A percentile compares a stretch with the other conserved stretches of the same genome.
phyloP scores from a whole-genome alignment of 805 yeast genomes.

The Blastobotrys robertii region DNA sequence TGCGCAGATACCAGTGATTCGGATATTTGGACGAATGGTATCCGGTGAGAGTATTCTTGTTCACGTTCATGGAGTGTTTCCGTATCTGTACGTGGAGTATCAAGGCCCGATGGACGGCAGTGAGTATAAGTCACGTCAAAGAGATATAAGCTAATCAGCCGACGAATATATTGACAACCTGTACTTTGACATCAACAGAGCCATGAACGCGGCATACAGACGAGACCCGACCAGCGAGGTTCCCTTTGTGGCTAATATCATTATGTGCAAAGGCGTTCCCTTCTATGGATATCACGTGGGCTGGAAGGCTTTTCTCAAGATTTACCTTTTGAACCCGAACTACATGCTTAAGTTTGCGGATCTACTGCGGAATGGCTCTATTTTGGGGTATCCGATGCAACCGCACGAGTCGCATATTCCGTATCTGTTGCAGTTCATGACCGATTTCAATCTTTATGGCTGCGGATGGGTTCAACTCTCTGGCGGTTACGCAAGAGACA shows the following conservation, averaged over 20 bases:
- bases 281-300: slow-evolving; percentile 78
- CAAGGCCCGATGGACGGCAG: slow-evolving; percentile 30
- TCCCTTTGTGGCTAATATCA: slow-evolving; percentile 25
- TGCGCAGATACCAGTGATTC: slow-evolving; percentile 54
- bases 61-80: slow-evolving; percentile 79
- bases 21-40: slow-evolving; percentile 65
- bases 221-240: slow-evolving; percentile 11
- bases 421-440: slow-evolving; percentile 59
- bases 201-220: slow-evolving; percentile 20
- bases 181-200: slow-evolving; percentile 18
- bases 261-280: slow-evolving; percentile 61
- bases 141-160: slow-evolving; percentile 5
- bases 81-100: slow-evolving; percentile 66
- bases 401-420: slow-evolving; percentile 80
- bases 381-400: slow-evolving; percentile 33
- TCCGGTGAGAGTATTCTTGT: slow-evolving; percentile 50
- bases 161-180: slow-evolving; percentile 14
- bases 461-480: slow-evolving; percentile 61
- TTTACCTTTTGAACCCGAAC: slow-evolving; percentile 55
- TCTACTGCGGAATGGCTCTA: slow-evolving; percentile 36
- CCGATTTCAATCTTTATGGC: slow-evolving; percentile 78
- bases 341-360: slow-evolving; percentile 46
- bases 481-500: slow-evolving; percentile 11
- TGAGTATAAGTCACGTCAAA: slow-evolving; percentile 3
- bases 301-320: slow-evolving; percentile 53